These are phyloP conservation scores for Auricularia sp. DNA, from an alignment of 768 basidiomycete species.

Conservation along the genomic window DNA sequence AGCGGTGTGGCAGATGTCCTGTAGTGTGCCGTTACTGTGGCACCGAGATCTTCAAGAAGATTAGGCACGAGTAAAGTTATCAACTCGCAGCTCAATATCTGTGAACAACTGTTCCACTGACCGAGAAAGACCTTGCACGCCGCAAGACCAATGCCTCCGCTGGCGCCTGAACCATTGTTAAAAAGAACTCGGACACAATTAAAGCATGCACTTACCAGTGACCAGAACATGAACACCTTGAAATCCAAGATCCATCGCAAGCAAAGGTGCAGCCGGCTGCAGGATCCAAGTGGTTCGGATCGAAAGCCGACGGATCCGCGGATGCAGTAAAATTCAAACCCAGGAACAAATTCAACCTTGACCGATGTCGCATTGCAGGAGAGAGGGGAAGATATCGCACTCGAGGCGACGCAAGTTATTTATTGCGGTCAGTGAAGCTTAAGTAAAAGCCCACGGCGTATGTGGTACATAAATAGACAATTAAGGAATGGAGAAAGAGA, in stretches of 20 bases:
- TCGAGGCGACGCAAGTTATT: background rate
- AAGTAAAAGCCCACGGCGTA: no score
- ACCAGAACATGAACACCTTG: conserved; percentile 55
- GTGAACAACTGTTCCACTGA: conserved; percentile 12
- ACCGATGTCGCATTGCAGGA: no score
- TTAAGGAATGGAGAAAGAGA: no score
- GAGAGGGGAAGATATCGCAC: background rate
- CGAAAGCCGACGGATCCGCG: no score
- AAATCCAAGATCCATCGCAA: conserved; percentile 46
- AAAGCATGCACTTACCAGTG: conserved; percentile 35
- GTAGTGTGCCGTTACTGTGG: conserved; percentile 63
- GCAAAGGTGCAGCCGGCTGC: background rate
- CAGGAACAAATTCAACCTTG: no score
- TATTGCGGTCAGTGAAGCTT: no score
- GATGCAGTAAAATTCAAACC: no score
- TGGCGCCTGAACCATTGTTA: conserved; percentile 36
- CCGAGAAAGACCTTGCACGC: conserved; percentile 48
- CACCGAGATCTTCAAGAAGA: conserved; percentile 47
- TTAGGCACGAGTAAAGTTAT: background rate
- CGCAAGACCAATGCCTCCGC: conserved; percentile 64
- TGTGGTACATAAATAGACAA: no score
- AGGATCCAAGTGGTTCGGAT: no score
- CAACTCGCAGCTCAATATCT: background rate
- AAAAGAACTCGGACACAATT: background rate
- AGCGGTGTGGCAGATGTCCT: conserved; percentile 41